Evolutionary conservation across 345 rosid genomes (phyloP).

Genomic region (Fremontodendron californicum): DNA sequence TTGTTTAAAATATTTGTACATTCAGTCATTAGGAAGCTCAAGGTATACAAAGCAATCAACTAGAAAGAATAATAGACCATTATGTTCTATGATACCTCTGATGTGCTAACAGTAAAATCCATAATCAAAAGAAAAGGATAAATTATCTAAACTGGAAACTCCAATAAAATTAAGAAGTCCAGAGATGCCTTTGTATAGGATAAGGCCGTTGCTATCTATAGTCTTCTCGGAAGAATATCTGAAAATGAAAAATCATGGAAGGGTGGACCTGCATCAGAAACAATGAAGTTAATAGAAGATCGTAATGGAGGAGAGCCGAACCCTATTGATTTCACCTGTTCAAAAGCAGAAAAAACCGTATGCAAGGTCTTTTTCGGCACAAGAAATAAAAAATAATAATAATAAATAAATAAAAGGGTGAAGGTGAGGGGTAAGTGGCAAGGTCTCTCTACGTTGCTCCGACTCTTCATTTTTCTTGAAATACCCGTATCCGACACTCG

Average conservation of each 20-base stretch:
- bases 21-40: background rate
- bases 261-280: conserved; percentile 65
- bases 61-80: background rate
- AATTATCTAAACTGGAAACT: background rate
- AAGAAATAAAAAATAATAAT: background rate
- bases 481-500: no score
- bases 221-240: conserved; percentile 52
- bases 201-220: background rate
- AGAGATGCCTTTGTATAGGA: background rate
- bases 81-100: background rate
- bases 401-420: no score
- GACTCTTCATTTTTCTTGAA: no score
- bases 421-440: background rate
- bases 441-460: no score
- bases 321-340: background rate
- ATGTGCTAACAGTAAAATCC: background rate
- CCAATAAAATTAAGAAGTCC: conserved; percentile 5
- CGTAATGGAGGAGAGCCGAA: background rate
- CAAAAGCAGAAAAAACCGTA: background rate
- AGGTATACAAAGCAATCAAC: background rate
- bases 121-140: background rate
- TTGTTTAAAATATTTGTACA: no score
- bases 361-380: no score
- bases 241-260: conserved; percentile 82
- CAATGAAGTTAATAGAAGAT: background rate